These are phyloP conservation scores for Truncatella angustata DNA, from an alignment of 2,329 filamentous ascomycete genomes.

Conservation along the genomic window DNA sequence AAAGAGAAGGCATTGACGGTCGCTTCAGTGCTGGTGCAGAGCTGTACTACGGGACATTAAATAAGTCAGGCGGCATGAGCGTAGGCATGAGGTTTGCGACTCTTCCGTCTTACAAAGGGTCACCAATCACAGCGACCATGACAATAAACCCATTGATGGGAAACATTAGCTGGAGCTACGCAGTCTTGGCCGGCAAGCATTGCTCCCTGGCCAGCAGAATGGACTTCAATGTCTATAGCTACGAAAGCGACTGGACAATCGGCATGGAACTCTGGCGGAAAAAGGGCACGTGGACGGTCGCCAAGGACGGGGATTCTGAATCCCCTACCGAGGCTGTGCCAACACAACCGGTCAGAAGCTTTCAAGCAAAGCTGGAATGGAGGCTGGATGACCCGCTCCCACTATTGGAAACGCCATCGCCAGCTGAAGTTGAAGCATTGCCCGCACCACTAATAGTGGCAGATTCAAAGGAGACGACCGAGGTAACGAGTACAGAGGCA, in stretches of 20 bases:
- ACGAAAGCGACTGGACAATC: conserved; percentile 90
- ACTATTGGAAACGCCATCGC: conserved; percentile 11
- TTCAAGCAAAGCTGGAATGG: conserved; percentile 50
- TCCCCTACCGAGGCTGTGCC: conserved; percentile 15
- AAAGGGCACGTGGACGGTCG: conserved; percentile 39
- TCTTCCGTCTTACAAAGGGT: conserved; percentile 74
- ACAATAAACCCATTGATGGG: conserved; percentile 95
- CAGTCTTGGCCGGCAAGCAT: conserved; percentile 79
- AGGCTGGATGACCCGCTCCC: conserved; percentile 37
- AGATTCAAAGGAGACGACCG: conserved; percentile 13
- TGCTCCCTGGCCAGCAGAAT: conserved; percentile 86
- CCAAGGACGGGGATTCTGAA: conserved; percentile 28
- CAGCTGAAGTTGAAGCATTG: conserved; percentile 2
- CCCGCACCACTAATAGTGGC: conserved; percentile 8
- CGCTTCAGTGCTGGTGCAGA: conserved; percentile 90
- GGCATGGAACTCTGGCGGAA: conserved; percentile 92
- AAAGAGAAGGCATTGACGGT: conserved; percentile 66
- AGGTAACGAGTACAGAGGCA: neutral
- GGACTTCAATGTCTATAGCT: conserved; percentile 97
- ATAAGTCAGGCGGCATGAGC: conserved; percentile 90
- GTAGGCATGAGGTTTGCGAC: conserved; percentile 88
- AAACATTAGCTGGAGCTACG: conserved; percentile 86
- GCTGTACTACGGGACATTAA: conserved; percentile 91
- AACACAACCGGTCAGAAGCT: conserved; percentile 37
- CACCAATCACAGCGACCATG: conserved; percentile 89